phyloP scores from a whole-genome alignment of 176 grass and related monocot species.

The Oryza nivara region DNA sequence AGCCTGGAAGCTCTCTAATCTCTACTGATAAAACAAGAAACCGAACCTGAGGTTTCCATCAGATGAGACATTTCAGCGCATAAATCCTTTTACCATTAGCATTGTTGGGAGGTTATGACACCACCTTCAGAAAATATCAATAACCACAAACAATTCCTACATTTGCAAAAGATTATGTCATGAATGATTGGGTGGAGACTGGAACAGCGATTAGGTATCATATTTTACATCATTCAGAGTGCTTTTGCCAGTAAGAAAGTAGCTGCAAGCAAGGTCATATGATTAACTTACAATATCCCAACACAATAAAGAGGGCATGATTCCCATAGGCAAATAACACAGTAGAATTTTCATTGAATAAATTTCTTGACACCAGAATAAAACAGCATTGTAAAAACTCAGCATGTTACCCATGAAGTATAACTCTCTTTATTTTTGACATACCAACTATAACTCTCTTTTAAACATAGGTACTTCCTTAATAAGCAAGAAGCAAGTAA shows the following conservation, averaged over 20 bases:
- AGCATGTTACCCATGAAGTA: neutral
- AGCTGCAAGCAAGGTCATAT: neutral
- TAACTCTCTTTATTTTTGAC: neutral
- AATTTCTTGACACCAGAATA: neutral
- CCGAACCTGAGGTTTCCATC: neutral
- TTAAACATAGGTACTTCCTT: neutral
- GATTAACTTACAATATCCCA: neutral
- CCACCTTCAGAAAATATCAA: constrained; percentile 7
- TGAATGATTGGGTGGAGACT: constrained; percentile 9
- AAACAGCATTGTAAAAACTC: neutral
- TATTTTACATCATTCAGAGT: neutral
- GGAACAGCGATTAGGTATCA: neutral
- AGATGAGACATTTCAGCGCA: neutral
- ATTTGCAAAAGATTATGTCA: neutral
- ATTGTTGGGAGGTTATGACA: neutral
- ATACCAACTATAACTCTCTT: neutral
- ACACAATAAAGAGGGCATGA: neutral
- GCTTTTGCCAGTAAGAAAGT: neutral
- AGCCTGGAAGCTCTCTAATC: neutral
- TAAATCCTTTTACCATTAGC: neutral
- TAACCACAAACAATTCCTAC: constrained; percentile 25
- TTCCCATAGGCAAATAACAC: neutral
- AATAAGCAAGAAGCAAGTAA: neutral
- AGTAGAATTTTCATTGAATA: neutral
- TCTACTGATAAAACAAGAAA: constrained; percentile 22